phyloP scores from a whole-genome alignment of 805 yeast genomes.

The Candida coquimbonensis region DNA sequence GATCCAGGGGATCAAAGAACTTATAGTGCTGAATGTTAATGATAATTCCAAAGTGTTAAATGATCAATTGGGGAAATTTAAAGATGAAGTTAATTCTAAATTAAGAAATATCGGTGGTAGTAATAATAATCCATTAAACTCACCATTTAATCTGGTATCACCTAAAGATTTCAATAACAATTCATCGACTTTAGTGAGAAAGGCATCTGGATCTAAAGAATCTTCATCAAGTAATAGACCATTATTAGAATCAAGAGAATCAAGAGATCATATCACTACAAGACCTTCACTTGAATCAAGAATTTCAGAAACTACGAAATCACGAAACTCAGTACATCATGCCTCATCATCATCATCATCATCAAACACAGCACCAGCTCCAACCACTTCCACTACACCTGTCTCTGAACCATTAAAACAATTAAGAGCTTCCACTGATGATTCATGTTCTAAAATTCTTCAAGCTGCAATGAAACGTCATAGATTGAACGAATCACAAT shows the following conservation, averaged over 20 bases:
- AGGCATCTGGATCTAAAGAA: background rate
- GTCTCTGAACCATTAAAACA: conserved; percentile 70
- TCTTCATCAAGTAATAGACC: background rate
- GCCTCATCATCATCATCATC: background rate
- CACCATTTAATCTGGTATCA: conserved; percentile 25
- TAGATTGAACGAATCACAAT: conserved; percentile 60
- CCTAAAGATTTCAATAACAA: conserved; percentile 5
- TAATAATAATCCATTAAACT: conserved; percentile 21
- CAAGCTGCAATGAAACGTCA: conserved; percentile 87
- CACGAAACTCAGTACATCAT: conserved; percentile 9
- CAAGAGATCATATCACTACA: background rate
- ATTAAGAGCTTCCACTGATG: conserved; percentile 79
- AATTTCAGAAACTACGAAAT: background rate
- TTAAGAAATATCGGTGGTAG: conserved; percentile 10
- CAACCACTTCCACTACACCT: conserved; percentile 11
- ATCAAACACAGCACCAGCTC: no score
- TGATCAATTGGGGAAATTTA: conserved; percentile 12
- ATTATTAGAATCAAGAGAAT: background rate
- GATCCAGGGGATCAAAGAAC: background rate
- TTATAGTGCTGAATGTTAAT: conserved; percentile 12
- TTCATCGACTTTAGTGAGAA: conserved; percentile 5
- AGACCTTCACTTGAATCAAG: background rate
- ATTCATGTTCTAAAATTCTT: conserved; percentile 81
- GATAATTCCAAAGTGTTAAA: conserved; percentile 1
- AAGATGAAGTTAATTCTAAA: conserved; percentile 11